Conservation (phyloP, 1,284 basidiomycete genomes). For the Rhodotorula sp. region DNA sequence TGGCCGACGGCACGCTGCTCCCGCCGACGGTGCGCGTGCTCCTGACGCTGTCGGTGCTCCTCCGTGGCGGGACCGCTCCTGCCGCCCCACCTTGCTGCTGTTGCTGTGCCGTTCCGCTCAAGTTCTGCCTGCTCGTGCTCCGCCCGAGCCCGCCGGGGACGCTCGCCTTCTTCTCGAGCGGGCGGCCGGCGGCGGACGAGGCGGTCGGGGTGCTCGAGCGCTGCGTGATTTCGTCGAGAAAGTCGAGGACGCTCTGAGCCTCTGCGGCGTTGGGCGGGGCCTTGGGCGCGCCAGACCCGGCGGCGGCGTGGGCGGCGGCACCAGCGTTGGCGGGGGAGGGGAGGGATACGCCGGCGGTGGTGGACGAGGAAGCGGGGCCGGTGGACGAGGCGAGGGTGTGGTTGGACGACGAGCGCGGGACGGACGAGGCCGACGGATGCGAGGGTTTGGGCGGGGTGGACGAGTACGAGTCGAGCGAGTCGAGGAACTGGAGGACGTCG, state of each 20-base stretch:
- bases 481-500: constrained; percentile 83
- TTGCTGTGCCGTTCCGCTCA: background rate
- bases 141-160: background rate
- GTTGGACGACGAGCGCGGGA: constrained; percentile 23
- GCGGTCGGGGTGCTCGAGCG: constrained; percentile 55
- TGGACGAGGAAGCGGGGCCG: background rate
- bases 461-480: constrained; percentile 79
- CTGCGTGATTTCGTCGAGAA: constrained; percentile 91
- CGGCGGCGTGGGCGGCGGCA: background rate
- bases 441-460: constrained; percentile 23
- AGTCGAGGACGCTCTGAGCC: constrained; percentile 72
- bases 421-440: background rate
- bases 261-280: constrained; percentile 52
- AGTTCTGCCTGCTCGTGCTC: constrained; percentile 22
- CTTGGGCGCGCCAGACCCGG: background rate
- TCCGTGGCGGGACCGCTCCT: background rate
- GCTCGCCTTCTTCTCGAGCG: constrained; percentile 20
- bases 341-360: background rate
- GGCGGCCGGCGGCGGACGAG: constrained; percentile 23
- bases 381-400: constrained; percentile 1
- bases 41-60: constrained; percentile 33
- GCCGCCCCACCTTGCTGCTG: background rate
- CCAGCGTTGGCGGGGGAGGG: background rate
- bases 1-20: background rate
- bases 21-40: background rate